Base-by-base conservation (phyloP, 2,329 filamentous ascomycete species). In the Volutella citrinella region DNA sequence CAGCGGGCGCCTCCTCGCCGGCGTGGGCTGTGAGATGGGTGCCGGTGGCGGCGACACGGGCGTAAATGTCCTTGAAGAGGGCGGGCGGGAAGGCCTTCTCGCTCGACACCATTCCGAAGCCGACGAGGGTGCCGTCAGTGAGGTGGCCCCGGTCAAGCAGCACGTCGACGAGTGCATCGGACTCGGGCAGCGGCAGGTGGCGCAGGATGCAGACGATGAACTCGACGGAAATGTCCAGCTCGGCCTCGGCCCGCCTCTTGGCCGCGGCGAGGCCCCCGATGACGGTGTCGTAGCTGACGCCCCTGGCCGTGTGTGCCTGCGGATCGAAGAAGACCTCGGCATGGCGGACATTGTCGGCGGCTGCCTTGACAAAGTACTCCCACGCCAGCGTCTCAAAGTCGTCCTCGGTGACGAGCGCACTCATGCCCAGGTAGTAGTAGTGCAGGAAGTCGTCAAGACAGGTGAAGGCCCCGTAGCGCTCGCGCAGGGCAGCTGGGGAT, bases 291-390 rank as follows among this genome's bases (percentile, higher is more conserved):
- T 86, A 82, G 7, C 68, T 46, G 5, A 90, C 63, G 6, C 80
- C 80, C 13, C 84, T 73, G 10, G 62, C 64, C 5, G 78, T 73
- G 58, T 90, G 86, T 2, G 82, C 83, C 59, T 90, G 84, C 3
- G 85, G 84, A 56, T 90, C 86, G 63, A 90, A 89, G 65, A 88
- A 90, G 45, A 88, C 72, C 59, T 90, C 85, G 11, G 82, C 82
- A 53, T 90, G 84, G 30, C 76, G 70, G 3, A 89, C 79, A 22
- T 78, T 77, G 42, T 87, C 78, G 3, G 63, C 62, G 19, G 77
- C 69, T 4, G 82, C 84, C 38, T 72, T 76, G 19, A 68, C 53
- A 57, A 89, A 84, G 63, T 90, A 90, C 42, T 76, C 74, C 67
- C 78, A 84, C 6, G 82, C 83, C 10, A 91, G 70, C 33, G 74